Percentiles rank a stretch among this genome's conserved stretches.
phyloP scores from a whole-genome alignment of 768 basidiomycete genomes.

The Lactarius akahatsu region DNA sequence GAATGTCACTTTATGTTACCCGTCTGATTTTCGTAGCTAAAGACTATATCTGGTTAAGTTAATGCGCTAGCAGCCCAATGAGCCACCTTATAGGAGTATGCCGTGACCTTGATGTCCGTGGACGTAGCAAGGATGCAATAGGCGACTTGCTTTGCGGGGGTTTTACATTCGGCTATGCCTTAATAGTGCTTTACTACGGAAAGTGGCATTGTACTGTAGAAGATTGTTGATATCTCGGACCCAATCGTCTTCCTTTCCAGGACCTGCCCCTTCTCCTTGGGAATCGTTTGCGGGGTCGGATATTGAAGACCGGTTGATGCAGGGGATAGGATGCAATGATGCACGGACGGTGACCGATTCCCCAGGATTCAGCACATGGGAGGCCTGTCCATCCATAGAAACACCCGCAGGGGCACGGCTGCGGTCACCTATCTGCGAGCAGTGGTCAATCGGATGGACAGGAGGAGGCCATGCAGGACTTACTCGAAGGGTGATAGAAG shows the following conservation, averaged over 20 bases:
- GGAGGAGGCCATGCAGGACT: constrained; percentile 33
- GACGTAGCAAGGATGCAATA: neutral
- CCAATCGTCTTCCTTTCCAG: constrained; percentile 90
- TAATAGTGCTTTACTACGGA: constrained; percentile 83
- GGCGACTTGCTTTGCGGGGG: neutral
- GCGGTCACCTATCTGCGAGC: constrained; percentile 71
- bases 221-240: constrained; percentile 95
- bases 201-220: constrained; percentile 92
- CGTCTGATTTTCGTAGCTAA: neutral
- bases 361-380: constrained; percentile 77
- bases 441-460: neutral
- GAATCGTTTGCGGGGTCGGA: constrained; percentile 46
- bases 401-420: constrained; percentile 86
- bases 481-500: constrained; percentile 71
- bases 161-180: constrained; percentile 64
- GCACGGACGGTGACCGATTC: constrained; percentile 84
- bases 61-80: neutral
- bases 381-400: constrained; percentile 90
- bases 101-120: neutral
- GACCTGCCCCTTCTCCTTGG: constrained; percentile 64
- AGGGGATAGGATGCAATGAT: constrained; percentile 88
- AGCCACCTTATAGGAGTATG: neutral
- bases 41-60: neutral
- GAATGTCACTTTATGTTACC: neutral
- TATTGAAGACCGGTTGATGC: constrained; percentile 84